Evolutionary conservation across 139 green algal genomes (phyloP).

Genomic region (Chlamydomonas incerta): DNA sequence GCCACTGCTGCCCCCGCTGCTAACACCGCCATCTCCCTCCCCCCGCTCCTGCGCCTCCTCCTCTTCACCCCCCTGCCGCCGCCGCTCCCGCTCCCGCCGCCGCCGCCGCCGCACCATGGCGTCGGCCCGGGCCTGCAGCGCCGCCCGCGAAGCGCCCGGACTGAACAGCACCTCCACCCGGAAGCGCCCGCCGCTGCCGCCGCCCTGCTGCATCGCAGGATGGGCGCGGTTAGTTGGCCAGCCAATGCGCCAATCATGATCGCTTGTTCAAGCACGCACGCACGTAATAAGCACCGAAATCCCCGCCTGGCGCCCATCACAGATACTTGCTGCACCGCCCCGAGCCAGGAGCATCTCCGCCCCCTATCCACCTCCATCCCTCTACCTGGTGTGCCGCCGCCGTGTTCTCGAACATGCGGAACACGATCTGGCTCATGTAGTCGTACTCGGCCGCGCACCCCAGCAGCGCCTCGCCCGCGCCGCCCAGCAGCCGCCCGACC

Average conservation of each 20-base stretch:
- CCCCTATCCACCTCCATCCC: too few relatives aligned
- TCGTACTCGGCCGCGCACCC: slow-evolving; percentile 84
- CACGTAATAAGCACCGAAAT: too few relatives aligned
- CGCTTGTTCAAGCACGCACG: background rate
- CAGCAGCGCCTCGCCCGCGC: slow-evolving; percentile 63
- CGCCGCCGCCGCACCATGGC: background rate
- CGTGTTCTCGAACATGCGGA: slow-evolving; percentile 97
- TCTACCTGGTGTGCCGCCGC: too few relatives aligned
- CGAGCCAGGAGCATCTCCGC: too few relatives aligned
- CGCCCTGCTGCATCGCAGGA: background rate
- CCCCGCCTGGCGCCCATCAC: too few relatives aligned
- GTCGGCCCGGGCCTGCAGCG: slow-evolving; percentile 10
- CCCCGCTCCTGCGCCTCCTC: too few relatives aligned
- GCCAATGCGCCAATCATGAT: background rate
- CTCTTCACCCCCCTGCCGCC: too few relatives aligned
- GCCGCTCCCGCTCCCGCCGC: background rate
- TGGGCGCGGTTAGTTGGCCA: background rate
- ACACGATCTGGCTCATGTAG: slow-evolving; percentile 97
- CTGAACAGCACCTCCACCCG: slow-evolving; percentile 87
- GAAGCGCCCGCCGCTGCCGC: slow-evolving; percentile 77
- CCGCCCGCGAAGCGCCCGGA: slow-evolving; percentile 64
- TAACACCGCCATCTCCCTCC: too few relatives aligned
- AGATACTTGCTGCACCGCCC: too few relatives aligned
- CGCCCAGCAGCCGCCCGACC: slow-evolving; percentile 38
- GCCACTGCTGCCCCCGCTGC: too few relatives aligned